phyloP scores from a whole-genome alignment of 106 monocot genomes.

The Phalaenopsis equestris region DNA sequence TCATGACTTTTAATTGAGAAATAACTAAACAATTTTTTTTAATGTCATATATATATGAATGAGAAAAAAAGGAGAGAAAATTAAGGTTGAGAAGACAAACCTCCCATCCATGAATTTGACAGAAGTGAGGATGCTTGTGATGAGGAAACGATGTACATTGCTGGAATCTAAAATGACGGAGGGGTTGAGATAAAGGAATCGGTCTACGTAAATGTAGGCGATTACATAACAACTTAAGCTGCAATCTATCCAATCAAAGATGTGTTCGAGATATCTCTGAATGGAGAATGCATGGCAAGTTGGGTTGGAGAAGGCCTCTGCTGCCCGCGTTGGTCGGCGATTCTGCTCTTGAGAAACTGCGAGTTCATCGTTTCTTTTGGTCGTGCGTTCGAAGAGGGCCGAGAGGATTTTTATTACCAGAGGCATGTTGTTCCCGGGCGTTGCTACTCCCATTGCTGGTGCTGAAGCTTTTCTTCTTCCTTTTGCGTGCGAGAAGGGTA shows the following conservation, averaged over 20 bases:
- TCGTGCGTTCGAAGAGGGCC: constrained; percentile 12
- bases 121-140: background rate
- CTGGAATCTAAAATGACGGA: background rate
- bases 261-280: constrained; percentile 7
- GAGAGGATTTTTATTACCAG: constrained; percentile 12
- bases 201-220: constrained; percentile 14
- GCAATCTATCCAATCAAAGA: constrained; percentile 6
- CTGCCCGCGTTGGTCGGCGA: background rate
- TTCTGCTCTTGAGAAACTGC: background rate
- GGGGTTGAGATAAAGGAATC: constrained; percentile 5
- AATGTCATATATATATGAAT: too few relatives aligned
- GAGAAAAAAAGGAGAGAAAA: too few relatives aligned
- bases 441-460: background rate
- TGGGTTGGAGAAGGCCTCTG: constrained; percentile 4
- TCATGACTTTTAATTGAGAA: too few relatives aligned
- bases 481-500: too few relatives aligned
- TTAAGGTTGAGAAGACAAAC: too few relatives aligned
- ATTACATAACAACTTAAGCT: constrained; percentile 8
- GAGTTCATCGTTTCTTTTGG: constrained; percentile 11
- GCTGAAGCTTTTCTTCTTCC: too few relatives aligned
- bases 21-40: too few relatives aligned
- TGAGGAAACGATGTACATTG: constrained; percentile 17
- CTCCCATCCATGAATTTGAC: too few relatives aligned
- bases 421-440: constrained; percentile 8
- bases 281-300: constrained; percentile 2